phyloP scores from a whole-genome alignment of 305 asterid genomes.

The Fraxinus floribunda region DNA sequence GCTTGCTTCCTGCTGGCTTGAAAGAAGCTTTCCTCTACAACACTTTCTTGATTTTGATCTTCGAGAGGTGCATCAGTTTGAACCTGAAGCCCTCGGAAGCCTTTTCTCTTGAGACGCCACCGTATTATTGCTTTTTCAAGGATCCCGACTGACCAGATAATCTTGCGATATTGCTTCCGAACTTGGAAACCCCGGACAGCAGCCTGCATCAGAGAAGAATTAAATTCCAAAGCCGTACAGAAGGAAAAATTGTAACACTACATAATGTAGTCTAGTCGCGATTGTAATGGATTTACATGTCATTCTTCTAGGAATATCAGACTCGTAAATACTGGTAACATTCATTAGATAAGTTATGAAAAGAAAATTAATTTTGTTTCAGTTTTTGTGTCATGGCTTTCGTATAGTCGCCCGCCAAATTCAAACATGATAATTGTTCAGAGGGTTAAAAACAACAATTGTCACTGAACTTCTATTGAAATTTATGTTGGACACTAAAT shows the following conservation, averaged over 20 bases:
- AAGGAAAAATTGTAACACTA: not conserved
- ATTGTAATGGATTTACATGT: not conserved
- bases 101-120: slow-evolving; percentile 93
- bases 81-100: slow-evolving; percentile 86
- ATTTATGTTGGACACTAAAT: not conserved
- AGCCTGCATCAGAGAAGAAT: slow-evolving; percentile 46
- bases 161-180: slow-evolving; percentile 74
- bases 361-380: not conserved
- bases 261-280: not conserved
- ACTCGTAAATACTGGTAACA: not conserved
- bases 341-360: not conserved
- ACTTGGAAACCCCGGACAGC: slow-evolving; percentile 77
- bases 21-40: slow-evolving; percentile 80
- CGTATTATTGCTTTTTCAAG: slow-evolving; percentile 89
- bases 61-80: slow-evolving; percentile 27
- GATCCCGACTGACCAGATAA: slow-evolving; percentile 89
- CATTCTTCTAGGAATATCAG: not conserved
- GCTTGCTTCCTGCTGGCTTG: slow-evolving; percentile 92
- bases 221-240: not conserved
- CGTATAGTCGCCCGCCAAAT: not conserved
- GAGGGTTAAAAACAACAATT: not conserved
- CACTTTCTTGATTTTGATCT: slow-evolving; percentile 49
- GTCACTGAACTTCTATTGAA: not conserved
- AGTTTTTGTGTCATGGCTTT: not conserved
- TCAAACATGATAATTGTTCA: not conserved